Percentiles rank a stretch among this genome's conserved stretches.
Evolutionary conservation across 2,329 filamentous ascomycete species (phyloP).

Genomic region (Emergomyces pasteurianus): DNA sequence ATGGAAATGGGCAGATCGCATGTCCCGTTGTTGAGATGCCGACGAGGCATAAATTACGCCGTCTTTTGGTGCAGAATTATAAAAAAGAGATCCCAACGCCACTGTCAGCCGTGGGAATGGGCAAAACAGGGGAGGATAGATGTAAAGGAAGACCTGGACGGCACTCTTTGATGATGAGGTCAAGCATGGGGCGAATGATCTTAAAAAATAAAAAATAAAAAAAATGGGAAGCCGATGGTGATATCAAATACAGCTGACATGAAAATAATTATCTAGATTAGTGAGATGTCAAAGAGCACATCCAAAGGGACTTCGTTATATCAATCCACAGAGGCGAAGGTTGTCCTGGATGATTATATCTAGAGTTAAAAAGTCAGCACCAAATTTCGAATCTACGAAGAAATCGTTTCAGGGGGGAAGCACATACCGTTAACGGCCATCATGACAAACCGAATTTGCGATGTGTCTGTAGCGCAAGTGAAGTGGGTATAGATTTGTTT

Average conservation of each 20-base stretch:
- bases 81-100: neutral
- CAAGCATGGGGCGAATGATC: constrained; percentile 9
- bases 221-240: neutral
- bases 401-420: neutral
- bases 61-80: neutral
- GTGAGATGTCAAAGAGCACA: neutral
- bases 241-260: constrained; percentile 10
- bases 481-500: constrained; percentile 99
- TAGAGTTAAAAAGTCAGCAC: constrained; percentile 25
- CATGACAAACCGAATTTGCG: constrained; percentile 99
- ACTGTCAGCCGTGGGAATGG: neutral
- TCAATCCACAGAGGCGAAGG: constrained; percentile 88
- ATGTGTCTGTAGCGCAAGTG: constrained; percentile 96
- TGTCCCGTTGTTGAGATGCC: neutral
- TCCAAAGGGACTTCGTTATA: constrained; percentile 46
- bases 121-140: constrained; percentile 6
- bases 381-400: constrained; percentile 1
- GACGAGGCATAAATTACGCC: neutral
- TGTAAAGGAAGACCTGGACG: constrained; percentile 4
- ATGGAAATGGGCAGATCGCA: constrained; percentile 1
- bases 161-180: neutral
- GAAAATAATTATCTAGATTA: constrained; percentile 7
- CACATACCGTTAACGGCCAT: constrained; percentile 88
- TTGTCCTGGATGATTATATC: constrained; percentile 99
- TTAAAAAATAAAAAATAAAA: neutral